Conservation (phyloP, 805 yeast genomes). For the Pichia kluyveri region DNA sequence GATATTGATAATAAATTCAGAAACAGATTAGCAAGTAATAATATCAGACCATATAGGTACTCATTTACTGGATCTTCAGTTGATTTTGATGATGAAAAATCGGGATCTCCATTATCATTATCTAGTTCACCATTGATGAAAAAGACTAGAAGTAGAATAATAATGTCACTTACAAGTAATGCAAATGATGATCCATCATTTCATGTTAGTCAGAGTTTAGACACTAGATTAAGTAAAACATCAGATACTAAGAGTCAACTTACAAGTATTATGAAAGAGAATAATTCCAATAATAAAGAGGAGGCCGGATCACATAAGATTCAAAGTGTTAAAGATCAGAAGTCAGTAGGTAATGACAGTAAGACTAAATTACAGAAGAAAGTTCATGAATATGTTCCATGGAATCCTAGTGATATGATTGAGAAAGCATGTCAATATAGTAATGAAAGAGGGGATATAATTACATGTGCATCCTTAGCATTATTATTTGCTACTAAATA, state of each 20-base stretch:
- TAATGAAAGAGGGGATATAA: slow-evolving; percentile 52
- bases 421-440: slow-evolving; percentile 46
- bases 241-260: slow-evolving; percentile 22
- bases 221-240: slow-evolving; percentile 10
- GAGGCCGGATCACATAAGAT: not conserved
- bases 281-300: not conserved
- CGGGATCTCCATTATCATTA: slow-evolving; percentile 15
- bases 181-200: not conserved
- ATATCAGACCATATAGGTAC: slow-evolving; percentile 12
- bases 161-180: slow-evolving; percentile 4
- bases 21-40: not conserved
- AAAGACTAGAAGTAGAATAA: slow-evolving; percentile 6
- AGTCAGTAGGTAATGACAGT: not conserved
- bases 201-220: slow-evolving; percentile 5
- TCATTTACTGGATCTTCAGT: slow-evolving; percentile 27
- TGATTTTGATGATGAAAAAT: slow-evolving; percentile 29
- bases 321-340: not conserved
- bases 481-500: slow-evolving; percentile 40
- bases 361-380: slow-evolving; percentile 10
- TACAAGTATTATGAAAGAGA: slow-evolving; percentile 20
- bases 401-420: slow-evolving; percentile 46
- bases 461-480: slow-evolving; percentile 49
- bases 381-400: slow-evolving; percentile 32
- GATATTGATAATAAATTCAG: slow-evolving; percentile 9
- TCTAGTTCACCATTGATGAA: slow-evolving; percentile 12